Evolutionary conservation across 495 filamentous ascomycete genomes (phyloP).

Genomic region (Xylaria cubensis): DNA sequence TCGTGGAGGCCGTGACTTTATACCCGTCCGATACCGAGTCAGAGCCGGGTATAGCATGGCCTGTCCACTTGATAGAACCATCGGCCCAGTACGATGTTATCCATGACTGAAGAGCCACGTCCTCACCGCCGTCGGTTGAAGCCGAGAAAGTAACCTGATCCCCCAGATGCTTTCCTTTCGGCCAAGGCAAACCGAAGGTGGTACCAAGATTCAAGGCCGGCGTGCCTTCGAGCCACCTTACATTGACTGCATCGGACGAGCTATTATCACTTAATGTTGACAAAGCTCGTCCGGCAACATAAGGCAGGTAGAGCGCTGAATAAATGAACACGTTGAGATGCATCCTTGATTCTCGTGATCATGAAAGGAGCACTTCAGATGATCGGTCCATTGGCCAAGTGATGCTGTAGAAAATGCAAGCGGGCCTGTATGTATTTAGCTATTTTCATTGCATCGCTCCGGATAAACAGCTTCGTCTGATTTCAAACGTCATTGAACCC

Average conservation of each 20-base stretch:
- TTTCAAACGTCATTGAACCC: not conserved
- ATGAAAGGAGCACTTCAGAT: not conserved
- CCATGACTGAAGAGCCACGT: slow-evolving; percentile 50
- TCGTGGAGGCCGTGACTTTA: slow-evolving; percentile 30
- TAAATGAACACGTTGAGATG: slow-evolving; percentile 1
- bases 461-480: not conserved
- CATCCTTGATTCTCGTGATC: not conserved
- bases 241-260: slow-evolving; percentile 30
- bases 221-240: slow-evolving; percentile 49
- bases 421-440: not conserved
- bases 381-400: not conserved
- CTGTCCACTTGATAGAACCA: slow-evolving; percentile 56
- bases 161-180: slow-evolving; percentile 45
- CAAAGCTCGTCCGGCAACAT: not conserved
- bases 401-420: not conserved
- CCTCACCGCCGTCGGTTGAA: slow-evolving; percentile 28
- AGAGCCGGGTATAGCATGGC: slow-evolving; percentile 46
- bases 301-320: not conserved
- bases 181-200: slow-evolving; percentile 55
- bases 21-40: slow-evolving; percentile 34
- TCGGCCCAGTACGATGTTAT: slow-evolving; percentile 54
- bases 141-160: slow-evolving; percentile 43
- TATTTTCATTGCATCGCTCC: not conserved
- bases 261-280: not conserved
- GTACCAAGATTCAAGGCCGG: slow-evolving; percentile 42